phyloP scores from a whole-genome alignment of 2,329 filamentous ascomycete genomes.

The Aspergillus carbonarius region DNA sequence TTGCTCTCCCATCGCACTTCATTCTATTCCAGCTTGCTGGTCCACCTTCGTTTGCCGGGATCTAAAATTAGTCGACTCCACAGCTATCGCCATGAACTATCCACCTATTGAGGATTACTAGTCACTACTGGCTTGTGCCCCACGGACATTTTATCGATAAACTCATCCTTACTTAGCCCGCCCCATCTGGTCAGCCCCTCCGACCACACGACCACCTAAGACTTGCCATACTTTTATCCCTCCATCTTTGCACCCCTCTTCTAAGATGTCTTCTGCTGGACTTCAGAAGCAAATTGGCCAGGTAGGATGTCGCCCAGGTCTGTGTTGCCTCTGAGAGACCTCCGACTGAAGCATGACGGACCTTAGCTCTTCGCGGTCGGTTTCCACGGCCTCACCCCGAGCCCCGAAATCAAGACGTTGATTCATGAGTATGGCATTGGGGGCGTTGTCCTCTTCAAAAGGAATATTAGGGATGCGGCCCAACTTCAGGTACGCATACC shows the following conservation, averaged over 20 bases:
- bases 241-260: not conserved
- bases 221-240: not conserved
- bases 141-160: not conserved
- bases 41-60: not conserved
- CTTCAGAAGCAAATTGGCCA: constrained; percentile 36
- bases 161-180: not conserved
- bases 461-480: constrained; percentile 40
- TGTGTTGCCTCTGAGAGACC: not conserved
- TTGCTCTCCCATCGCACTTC: not conserved
- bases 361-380: constrained; percentile 47
- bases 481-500: constrained; percentile 36
- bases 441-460: constrained; percentile 43
- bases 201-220: not conserved
- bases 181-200: not conserved
- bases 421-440: constrained; percentile 45
- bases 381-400: constrained; percentile 42
- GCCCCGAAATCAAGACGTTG: constrained; percentile 43
- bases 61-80: constrained; percentile 1
- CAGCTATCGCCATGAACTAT: no score
- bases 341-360: not conserved
- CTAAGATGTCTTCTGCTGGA: constrained; percentile 21
- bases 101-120: not conserved
- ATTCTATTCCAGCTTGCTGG: not conserved
- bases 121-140: not conserved
- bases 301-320: constrained; percentile 21